phyloP scores from a whole-genome alignment of 768 basidiomycete species.

The Russula lepida region DNA sequence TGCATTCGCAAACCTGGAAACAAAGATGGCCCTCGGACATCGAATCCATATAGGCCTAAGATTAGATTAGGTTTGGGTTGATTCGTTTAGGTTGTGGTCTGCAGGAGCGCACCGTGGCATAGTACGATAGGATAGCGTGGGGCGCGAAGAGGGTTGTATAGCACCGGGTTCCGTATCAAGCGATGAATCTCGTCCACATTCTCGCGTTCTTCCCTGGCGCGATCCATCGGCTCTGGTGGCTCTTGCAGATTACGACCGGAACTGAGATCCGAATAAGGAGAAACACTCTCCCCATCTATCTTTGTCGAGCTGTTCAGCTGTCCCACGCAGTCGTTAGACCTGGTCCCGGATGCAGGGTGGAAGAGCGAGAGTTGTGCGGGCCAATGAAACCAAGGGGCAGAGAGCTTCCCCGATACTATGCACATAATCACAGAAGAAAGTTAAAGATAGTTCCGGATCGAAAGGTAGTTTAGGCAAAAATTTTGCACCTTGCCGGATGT shows the following conservation, averaged over 20 bases:
- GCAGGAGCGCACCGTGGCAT: slow-evolving; percentile 66
- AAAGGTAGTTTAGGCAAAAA: neutral
- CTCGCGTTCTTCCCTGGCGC: slow-evolving; percentile 4
- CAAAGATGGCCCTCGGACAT: slow-evolving; percentile 74
- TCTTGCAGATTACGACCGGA: neutral
- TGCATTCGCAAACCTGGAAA: slow-evolving; percentile 61
- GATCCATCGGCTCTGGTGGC: neutral
- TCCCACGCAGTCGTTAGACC: neutral
- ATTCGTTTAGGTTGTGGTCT: neutral
- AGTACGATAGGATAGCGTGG: slow-evolving; percentile 89
- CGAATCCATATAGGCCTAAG: slow-evolving; percentile 89
- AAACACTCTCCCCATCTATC: neutral
- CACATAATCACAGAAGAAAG: neutral
- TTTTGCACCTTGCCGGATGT: slow-evolving; percentile 5
- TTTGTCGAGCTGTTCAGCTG: neutral
- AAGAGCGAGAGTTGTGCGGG: slow-evolving; percentile 4
- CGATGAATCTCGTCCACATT: slow-evolving; percentile 49
- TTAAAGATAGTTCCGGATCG: neutral
- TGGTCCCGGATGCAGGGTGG: neutral
- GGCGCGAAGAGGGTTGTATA: slow-evolving; percentile 67
- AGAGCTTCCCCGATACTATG: slow-evolving; percentile 2
- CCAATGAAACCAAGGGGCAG: slow-evolving; percentile 11
- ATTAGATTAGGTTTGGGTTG: neutral
- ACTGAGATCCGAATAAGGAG: neutral
- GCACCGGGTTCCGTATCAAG: slow-evolving; percentile 64